A percentile compares a stretch with the other conserved stretches of the same genome.
These are phyloP conservation scores for Trichoderma citrinoviride DNA, from an alignment of 2,329 filamentous ascomycete genomes.

Conservation along the genomic window DNA sequence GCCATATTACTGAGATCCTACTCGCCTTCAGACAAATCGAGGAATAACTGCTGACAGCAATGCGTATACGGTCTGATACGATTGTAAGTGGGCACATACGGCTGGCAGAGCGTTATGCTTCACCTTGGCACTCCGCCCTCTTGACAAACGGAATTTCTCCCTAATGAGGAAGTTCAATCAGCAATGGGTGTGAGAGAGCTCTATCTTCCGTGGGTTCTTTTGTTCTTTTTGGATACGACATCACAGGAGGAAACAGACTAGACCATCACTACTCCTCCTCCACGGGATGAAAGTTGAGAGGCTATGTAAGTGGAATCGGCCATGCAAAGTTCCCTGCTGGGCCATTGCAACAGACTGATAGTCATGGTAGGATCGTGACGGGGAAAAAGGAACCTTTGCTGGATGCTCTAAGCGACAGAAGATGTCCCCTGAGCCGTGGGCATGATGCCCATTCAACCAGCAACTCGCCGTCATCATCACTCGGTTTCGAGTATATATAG, in stretches of 20 bases:
- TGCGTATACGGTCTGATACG: background rate
- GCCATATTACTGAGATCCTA: background rate
- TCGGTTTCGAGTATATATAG: slow-evolving; percentile 6
- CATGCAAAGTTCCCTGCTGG: background rate
- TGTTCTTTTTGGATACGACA: background rate
- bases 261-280: background rate
- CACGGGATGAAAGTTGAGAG: background rate
- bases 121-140: background rate
- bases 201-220: background rate
- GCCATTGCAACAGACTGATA: background rate
- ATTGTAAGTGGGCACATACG: background rate
- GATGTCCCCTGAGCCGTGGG: background rate
- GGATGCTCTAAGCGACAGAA: background rate
- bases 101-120: background rate
- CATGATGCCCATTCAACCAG: background rate
- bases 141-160: background rate
- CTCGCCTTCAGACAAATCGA: background rate
- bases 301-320: background rate
- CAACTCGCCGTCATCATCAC: background rate
- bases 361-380: background rate
- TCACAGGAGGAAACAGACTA: background rate
- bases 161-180: slow-evolving; percentile 1
- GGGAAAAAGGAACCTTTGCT: background rate
- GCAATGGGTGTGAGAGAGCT: background rate
- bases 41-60: background rate